Evolutionary conservation across 108 stramenopile species (phyloP).

Genomic region (Nitzschia inconspicua): DNA sequence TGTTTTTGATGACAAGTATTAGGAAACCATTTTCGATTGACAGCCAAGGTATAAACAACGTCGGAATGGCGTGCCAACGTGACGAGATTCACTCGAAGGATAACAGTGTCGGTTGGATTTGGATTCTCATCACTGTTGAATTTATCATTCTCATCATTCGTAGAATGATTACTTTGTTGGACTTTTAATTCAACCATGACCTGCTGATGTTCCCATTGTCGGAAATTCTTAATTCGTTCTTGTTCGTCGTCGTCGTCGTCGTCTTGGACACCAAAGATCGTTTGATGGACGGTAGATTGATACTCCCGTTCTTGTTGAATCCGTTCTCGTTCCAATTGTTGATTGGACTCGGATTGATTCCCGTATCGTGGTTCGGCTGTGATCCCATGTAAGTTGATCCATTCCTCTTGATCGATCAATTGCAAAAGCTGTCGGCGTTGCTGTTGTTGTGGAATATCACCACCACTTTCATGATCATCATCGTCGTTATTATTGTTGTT

Average conservation of each 20-base stretch:
- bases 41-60: slow-evolving; percentile 27
- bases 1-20: not conserved
- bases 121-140: not conserved
- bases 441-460: too few relatives aligned
- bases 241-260: not conserved
- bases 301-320: slow-evolving; percentile 14
- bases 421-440: too few relatives aligned
- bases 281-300: slow-evolving; percentile 9
- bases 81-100: not conserved
- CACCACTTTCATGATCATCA: too few relatives aligned
- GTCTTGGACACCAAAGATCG: slow-evolving; percentile 15
- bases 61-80: slow-evolving; percentile 16
- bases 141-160: not conserved
- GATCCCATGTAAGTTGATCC: slow-evolving; percentile 3
- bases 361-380: not conserved
- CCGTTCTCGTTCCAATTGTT: not conserved
- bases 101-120: slow-evolving; percentile 2
- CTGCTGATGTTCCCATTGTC: not conserved
- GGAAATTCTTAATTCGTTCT: not conserved
- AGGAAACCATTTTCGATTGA: not conserved
- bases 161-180: not conserved
- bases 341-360: not conserved
- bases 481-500: too few relatives aligned
- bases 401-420: slow-evolving; percentile 11
- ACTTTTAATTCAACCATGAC: slow-evolving; percentile 8